Percentiles rank a stretch among this genome's conserved stretches.
Conservation (phyloP, 2,329 filamentous ascomycete species). For the Bipolaris bicolor region DNA sequence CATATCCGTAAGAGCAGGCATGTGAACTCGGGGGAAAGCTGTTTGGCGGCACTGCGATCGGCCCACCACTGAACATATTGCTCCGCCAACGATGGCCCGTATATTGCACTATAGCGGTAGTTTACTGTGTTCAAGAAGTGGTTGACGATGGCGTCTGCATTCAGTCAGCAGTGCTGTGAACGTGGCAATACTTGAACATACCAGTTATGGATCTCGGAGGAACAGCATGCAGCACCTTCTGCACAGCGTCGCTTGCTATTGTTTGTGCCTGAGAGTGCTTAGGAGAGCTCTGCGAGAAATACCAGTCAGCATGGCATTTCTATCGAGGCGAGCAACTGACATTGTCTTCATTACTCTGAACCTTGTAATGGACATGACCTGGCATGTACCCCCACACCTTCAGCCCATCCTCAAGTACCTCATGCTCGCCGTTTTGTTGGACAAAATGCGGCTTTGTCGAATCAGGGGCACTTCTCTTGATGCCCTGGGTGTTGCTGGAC, state of each 20-base stretch:
- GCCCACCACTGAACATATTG: conserved; percentile 57
- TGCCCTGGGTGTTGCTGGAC: conserved; percentile 21
- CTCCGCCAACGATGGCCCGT: conserved; percentile 54
- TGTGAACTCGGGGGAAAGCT: conserved; percentile 53
- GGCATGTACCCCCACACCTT: conserved; percentile 47
- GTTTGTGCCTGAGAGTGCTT: conserved; percentile 19
- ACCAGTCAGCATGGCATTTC: neutral
- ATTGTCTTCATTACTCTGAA: conserved; percentile 30
- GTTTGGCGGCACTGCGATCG: conserved; percentile 42
- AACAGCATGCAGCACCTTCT: conserved; percentile 41
- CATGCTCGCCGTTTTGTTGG: conserved; percentile 11
- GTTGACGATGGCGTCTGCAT: conserved; percentile 54
- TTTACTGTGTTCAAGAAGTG: conserved; percentile 56
- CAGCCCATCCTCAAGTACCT: conserved; percentile 35
- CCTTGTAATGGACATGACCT: conserved; percentile 42
- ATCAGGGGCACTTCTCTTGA: conserved; percentile 30
- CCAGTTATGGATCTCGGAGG: conserved; percentile 44
- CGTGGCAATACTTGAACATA: conserved; percentile 3
- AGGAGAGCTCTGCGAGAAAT: conserved; percentile 3
- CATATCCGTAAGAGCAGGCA: conserved; percentile 56
- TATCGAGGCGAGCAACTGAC: neutral
- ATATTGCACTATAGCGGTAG: conserved; percentile 55
- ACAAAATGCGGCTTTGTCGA: conserved; percentile 11
- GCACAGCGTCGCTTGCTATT: conserved; percentile 37
- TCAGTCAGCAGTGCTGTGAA: conserved; percentile 9